Percentiles rank a stretch among this genome's conserved stretches.
phyloP scores from a whole-genome alignment of 2,329 filamentous ascomycete genomes.

The Colletotrichum sp. region DNA sequence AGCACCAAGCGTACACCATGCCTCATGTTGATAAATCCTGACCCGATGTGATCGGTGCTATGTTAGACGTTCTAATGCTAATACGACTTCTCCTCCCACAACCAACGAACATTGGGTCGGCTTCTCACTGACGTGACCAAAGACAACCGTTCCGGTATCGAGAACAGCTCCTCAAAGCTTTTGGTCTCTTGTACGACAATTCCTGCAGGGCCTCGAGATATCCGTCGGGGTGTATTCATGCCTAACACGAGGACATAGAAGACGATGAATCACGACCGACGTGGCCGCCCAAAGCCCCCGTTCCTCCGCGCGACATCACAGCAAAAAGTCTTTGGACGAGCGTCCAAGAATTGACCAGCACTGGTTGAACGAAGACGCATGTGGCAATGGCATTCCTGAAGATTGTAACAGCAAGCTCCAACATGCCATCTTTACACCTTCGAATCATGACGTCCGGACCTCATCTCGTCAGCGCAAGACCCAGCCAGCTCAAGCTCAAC shows the following conservation, averaged over 20 bases:
- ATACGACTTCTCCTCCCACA: background rate
- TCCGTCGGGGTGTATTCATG: background rate
- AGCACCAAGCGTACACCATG: background rate
- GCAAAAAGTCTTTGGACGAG: background rate
- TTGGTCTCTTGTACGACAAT: background rate
- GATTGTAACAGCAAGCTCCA: background rate
- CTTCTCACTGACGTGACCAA: background rate
- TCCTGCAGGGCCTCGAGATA: background rate
- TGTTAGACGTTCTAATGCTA: accelerated
- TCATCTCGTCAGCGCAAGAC: background rate
- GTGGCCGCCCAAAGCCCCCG: background rate
- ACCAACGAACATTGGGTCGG: background rate
- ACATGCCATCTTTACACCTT: background rate
- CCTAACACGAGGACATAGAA: background rate
- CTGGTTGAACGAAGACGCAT: background rate
- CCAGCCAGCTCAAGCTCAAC: background rate
- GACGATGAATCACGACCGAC: background rate
- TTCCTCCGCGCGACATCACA: background rate
- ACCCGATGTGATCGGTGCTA: background rate
- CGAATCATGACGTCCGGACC: background rate
- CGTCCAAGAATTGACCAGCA: background rate
- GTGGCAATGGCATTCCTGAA: accelerated
- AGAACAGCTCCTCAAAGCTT: background rate
- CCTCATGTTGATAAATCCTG: background rate
- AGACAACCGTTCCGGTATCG: background rate